phyloP scores from a whole-genome alignment of 1,139 yeast genomes.

The Hansenula sp. region DNA sequence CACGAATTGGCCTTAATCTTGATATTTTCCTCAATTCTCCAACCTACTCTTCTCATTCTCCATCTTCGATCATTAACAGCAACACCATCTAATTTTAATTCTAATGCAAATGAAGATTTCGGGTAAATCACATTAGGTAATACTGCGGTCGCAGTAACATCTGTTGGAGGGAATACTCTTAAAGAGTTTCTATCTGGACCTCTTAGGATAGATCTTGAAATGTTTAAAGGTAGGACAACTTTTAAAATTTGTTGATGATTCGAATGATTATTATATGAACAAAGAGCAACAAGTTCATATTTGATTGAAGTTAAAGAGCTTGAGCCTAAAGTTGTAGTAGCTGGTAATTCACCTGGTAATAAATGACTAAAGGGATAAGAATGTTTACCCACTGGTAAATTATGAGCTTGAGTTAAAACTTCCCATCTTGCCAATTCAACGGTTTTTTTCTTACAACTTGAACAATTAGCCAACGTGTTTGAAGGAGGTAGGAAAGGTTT shows the following conservation, averaged over 20 bases:
- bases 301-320: slow-evolving; percentile 53
- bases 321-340: slow-evolving; percentile 63
- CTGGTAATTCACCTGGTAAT: slow-evolving; percentile 87
- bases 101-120: slow-evolving; percentile 78
- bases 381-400: slow-evolving; percentile 63
- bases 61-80: slow-evolving; percentile 66
- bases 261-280: slow-evolving; percentile 35
- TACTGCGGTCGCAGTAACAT: slow-evolving; percentile 79
- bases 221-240: slow-evolving; percentile 58
- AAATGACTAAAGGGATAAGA: slow-evolving; percentile 94
- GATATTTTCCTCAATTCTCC: slow-evolving; percentile 87
- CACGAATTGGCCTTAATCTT: slow-evolving; percentile 61
- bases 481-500: slow-evolving; percentile 64
- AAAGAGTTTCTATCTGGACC: slow-evolving; percentile 86
- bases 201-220: slow-evolving; percentile 72
- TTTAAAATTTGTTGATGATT: slow-evolving; percentile 18
- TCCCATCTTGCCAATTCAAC: slow-evolving; percentile 87
- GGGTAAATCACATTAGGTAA: slow-evolving; percentile 90
- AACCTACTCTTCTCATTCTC: slow-evolving; percentile 85
- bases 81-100: slow-evolving; percentile 77
- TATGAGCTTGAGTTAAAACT: slow-evolving; percentile 55
- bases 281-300: slow-evolving; percentile 72
- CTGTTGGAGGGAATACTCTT: slow-evolving; percentile 94
- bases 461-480: slow-evolving; percentile 46
- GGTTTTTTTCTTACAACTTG: slow-evolving; percentile 48